These are phyloP conservation scores for Claviceps sp. DNA, from an alignment of 2,329 filamentous ascomycete species.

Conservation along the genomic window DNA sequence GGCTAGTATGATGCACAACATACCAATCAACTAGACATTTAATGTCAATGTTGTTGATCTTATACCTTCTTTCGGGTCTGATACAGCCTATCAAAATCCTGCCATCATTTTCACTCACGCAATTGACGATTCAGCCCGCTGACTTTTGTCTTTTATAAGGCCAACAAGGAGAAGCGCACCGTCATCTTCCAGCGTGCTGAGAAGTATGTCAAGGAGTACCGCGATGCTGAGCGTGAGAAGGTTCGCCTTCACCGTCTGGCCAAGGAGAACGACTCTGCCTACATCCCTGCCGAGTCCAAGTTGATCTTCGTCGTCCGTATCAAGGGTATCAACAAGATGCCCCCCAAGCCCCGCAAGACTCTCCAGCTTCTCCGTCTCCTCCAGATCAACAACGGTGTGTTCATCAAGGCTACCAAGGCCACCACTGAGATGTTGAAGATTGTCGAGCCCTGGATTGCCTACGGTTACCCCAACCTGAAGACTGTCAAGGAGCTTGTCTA, in stretches of 20 bases:
- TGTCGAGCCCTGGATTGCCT: slow-evolving; percentile 97
- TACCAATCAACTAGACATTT: slow-evolving; percentile 77
- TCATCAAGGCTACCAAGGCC: slow-evolving; percentile 94
- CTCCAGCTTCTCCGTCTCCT: slow-evolving; percentile 97
- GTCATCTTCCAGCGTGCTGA: slow-evolving; percentile 99
- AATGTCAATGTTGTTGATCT: slow-evolving; percentile 84
- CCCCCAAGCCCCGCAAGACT: slow-evolving; percentile 99
- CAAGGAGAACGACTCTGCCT: slow-evolving; percentile 87
- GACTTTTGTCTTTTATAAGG: slow-evolving; percentile 42
- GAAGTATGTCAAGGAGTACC: slow-evolving; percentile 99
- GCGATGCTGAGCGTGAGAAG: slow-evolving; percentile 96
- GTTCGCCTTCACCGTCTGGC: slow-evolving; percentile 79
- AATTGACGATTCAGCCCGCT: slow-evolving; percentile 22
- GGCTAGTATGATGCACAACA: slow-evolving; percentile 75
- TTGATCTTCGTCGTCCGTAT: slow-evolving; percentile 97
- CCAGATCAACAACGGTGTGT: slow-evolving; percentile 99
- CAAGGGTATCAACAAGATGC: slow-evolving; percentile 99
- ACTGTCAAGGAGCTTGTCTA: slow-evolving; percentile 97
- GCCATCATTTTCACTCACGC: slow-evolving; percentile 1
- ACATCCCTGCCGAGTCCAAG: slow-evolving; percentile 89
- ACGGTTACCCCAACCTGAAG: slow-evolving; percentile 99
- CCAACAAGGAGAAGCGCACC: slow-evolving; percentile 96
- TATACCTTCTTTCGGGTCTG: slow-evolving; percentile 99
- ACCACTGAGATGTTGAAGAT: slow-evolving; percentile 95
- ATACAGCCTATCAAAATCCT: slow-evolving; percentile 28